These are phyloP conservation scores for Saksenaea vasiformis DNA, from an alignment of 371 early-diverging fungal genomes.

Conservation along the genomic window DNA sequence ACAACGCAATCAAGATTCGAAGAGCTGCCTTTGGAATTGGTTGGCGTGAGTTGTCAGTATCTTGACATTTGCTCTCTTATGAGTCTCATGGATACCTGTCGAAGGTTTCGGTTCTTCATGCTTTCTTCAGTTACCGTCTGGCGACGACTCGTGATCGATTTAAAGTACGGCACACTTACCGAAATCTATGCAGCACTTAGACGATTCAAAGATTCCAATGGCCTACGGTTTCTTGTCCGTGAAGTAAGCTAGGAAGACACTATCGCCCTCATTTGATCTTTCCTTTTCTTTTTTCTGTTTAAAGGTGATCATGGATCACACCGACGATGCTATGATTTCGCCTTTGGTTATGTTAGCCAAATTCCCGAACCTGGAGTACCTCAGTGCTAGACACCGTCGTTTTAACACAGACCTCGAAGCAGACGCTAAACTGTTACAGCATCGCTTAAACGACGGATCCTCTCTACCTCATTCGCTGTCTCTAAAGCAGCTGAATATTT, in stretches of 20 bases:
- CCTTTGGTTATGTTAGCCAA: slow-evolving; percentile 50
- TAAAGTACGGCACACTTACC: slow-evolving; percentile 22
- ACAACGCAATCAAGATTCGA: neutral
- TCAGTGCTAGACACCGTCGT: slow-evolving; percentile 37
- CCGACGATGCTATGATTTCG: slow-evolving; percentile 41
- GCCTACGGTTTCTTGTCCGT: slow-evolving; percentile 23
- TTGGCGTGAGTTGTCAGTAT: neutral
- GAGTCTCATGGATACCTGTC: slow-evolving; percentile 43
- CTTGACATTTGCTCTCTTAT: slow-evolving; percentile 40
- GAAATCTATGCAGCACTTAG: slow-evolving; percentile 43
- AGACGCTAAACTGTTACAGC: slow-evolving; percentile 41
- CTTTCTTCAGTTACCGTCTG: slow-evolving; percentile 33
- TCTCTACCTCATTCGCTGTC: slow-evolving; percentile 24
- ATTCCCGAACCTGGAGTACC: slow-evolving; percentile 33
- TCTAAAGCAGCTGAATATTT: slow-evolving; percentile 31
- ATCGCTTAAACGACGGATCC: slow-evolving; percentile 28
- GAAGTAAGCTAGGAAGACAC: slow-evolving; percentile 24
- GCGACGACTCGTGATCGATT: slow-evolving; percentile 36
- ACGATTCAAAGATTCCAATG: slow-evolving; percentile 39
- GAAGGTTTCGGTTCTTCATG: slow-evolving; percentile 29
- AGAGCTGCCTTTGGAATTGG: neutral
- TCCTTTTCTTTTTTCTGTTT: neutral
- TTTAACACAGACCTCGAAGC: slow-evolving; percentile 40
- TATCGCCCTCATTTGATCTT: neutral
- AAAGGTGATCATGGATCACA: slow-evolving; percentile 43